Evolutionary conservation across 2,329 filamentous ascomycete genomes (phyloP).

Genomic region (Fusarium sp.): DNA sequence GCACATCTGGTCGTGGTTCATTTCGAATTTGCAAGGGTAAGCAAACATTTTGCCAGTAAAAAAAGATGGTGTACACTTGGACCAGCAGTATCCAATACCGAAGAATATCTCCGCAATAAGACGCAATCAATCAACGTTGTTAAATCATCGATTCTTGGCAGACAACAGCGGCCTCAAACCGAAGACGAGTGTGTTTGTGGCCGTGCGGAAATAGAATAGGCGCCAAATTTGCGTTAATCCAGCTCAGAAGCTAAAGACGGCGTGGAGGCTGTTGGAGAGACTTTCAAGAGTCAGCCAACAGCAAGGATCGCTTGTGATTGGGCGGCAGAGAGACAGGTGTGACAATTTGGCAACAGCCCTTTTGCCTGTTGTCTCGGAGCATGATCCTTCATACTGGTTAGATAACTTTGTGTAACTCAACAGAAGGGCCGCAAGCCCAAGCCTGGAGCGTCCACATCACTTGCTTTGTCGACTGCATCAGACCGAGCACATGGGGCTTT

Average conservation of each 20-base stretch:
- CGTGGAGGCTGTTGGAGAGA: constrained; percentile 26
- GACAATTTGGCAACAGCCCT: constrained; percentile 44
- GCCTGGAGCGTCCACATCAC: constrained; percentile 20
- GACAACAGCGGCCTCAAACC: constrained; percentile 32
- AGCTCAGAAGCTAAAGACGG: constrained; percentile 20
- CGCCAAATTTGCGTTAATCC: constrained; percentile 29
- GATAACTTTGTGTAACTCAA: constrained; percentile 39
- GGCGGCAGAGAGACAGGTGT: constrained; percentile 20
- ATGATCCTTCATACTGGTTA: constrained; percentile 32
- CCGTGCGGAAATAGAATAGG: constrained; percentile 29
- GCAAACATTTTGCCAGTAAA: constrained; percentile 37
- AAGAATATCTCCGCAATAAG: constrained; percentile 17
- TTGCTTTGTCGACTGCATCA: constrained; percentile 21
- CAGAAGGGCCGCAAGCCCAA: constrained; percentile 23
- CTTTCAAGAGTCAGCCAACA: constrained; percentile 30
- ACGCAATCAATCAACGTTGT: neutral
- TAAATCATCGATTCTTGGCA: neutral
- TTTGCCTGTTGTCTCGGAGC: constrained; percentile 32
- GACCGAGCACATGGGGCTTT: constrained; percentile 41
- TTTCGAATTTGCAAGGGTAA: constrained; percentile 27
- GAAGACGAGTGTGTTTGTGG: constrained; percentile 20
- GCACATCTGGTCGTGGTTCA: constrained; percentile 34
- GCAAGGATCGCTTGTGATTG: constrained; percentile 28
- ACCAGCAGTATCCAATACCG: constrained; percentile 19
- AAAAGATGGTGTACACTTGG: constrained; percentile 23